Evolutionary conservation across 495 filamentous ascomycete species (phyloP).

Genomic region (Talaromyces thailandensis): DNA sequence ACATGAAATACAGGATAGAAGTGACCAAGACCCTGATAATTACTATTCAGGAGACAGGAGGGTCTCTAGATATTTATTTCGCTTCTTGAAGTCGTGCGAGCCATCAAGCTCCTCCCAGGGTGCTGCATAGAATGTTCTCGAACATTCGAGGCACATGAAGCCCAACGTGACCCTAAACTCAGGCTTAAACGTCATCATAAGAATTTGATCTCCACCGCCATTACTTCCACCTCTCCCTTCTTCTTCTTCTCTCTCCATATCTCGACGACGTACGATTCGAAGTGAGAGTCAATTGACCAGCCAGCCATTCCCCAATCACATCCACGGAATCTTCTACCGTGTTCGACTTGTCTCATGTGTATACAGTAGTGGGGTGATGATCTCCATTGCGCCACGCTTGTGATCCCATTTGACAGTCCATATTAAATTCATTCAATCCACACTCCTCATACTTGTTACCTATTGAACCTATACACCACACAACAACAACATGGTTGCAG

Average conservation of each 20-base stretch:
- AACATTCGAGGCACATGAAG: constrained; percentile 1
- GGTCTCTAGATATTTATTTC: not conserved
- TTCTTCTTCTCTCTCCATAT: not conserved
- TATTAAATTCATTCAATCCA: not conserved
- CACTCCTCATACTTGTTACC: constrained; percentile 1
- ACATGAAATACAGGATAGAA: not conserved
- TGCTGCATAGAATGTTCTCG: not conserved
- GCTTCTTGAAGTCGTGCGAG: not conserved
- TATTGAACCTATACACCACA: not conserved
- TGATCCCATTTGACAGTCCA: constrained; percentile 2
- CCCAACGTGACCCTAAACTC: not conserved
- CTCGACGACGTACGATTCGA: not conserved
- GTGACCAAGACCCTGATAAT: not conserved
- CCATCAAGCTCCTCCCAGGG: not conserved
- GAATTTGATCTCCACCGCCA: not conserved
- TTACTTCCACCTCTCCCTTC: not conserved
- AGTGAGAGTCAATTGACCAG: not conserved
- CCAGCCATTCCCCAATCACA: constrained; percentile 2
- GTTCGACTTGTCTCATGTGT: constrained; percentile 22
- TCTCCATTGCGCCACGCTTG: constrained; percentile 8
- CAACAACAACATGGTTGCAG: constrained; percentile 71
- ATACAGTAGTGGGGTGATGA: constrained; percentile 5
- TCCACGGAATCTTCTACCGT: constrained; percentile 29
- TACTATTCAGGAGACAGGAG: not conserved
- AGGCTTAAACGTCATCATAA: constrained; percentile 2